Evolutionary conservation across 768 basidiomycete genomes (phyloP).

Genomic region (Tulasnella sp.): DNA sequence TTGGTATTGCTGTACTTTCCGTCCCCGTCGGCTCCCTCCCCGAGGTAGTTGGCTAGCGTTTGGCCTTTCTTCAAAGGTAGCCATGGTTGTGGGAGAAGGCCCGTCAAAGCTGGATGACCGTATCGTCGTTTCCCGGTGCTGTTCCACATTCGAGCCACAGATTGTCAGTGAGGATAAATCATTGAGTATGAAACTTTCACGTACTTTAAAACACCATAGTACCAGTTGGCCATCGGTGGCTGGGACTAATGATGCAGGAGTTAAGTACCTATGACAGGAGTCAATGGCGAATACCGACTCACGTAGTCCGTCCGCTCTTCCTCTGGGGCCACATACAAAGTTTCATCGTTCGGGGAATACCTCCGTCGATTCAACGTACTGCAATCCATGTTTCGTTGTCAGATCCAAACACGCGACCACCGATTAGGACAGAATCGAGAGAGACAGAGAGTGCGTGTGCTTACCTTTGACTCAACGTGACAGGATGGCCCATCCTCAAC

Average conservation of each 20-base stretch:
- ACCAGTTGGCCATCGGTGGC: conserved; percentile 95
- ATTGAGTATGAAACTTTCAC: background rate
- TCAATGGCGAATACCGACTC: conserved; percentile 20
- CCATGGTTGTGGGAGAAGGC: conserved; percentile 88
- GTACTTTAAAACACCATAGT: conserved; percentile 82
- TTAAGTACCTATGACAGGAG: conserved; percentile 14
- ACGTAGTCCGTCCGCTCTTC: conserved; percentile 88
- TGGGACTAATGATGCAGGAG: conserved; percentile 49
- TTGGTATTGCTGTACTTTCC: conserved; percentile 8
- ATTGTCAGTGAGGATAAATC: background rate
- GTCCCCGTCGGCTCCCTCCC: conserved; percentile 21
- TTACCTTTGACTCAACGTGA: conserved; percentile 81
- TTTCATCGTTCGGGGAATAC: conserved; percentile 90
- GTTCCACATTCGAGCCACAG: conserved; percentile 8
- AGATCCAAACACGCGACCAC: too few relatives aligned
- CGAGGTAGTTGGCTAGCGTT: conserved; percentile 45
- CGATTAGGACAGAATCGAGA: too few relatives aligned
- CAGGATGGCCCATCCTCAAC: conserved; percentile 71
- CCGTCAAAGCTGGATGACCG: conserved; percentile 91
- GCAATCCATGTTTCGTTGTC: conserved; percentile 7
- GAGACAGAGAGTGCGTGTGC: too few relatives aligned
- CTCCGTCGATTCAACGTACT: conserved; percentile 77
- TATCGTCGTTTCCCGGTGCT: conserved; percentile 93
- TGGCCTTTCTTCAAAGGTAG: conserved; percentile 80
- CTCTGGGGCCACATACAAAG: conserved; percentile 88